These are phyloP conservation scores for Candida tallmaniae DNA, from an alignment of 805 yeast genomes.

Conservation along the genomic window DNA sequence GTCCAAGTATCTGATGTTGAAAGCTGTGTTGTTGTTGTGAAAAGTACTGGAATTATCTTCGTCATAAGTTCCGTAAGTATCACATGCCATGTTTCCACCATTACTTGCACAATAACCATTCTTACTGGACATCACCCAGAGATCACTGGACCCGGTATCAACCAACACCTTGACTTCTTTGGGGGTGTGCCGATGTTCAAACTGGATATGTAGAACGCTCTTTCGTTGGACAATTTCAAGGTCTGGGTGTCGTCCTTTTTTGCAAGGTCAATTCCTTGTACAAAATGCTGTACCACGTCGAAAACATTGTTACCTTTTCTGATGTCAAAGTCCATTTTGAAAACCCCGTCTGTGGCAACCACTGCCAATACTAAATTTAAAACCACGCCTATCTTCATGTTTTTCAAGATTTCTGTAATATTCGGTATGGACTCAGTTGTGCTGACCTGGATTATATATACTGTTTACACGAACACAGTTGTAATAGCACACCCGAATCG, in stretches of 20 bases:
- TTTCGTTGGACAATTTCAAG: slow-evolving; percentile 16
- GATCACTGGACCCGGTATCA: slow-evolving; percentile 41
- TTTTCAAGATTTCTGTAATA: too few species aligned
- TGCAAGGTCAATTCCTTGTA: slow-evolving; percentile 5
- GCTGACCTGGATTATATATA: too few species aligned
- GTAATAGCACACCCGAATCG: too few species aligned
- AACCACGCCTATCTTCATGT: too few species aligned
- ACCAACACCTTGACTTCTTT: slow-evolving; percentile 28
- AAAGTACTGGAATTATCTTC: slow-evolving; percentile 28
- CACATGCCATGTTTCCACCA: slow-evolving; percentile 21
- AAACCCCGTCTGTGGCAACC: slow-evolving; percentile 16
- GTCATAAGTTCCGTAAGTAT: slow-evolving; percentile 35
- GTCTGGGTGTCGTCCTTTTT: slow-evolving; percentile 6
- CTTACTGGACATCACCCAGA: slow-evolving; percentile 35
- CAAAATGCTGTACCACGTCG: slow-evolving; percentile 15
- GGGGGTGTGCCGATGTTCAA: slow-evolving; percentile 26
- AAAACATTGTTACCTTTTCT: slow-evolving; percentile 17
- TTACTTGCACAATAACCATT: slow-evolving; percentile 19
- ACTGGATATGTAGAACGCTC: slow-evolving; percentile 26
- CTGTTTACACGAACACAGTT: too few species aligned
- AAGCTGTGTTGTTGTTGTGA: slow-evolving; percentile 27
- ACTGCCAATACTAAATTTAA: too few species aligned
- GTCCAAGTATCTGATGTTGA: slow-evolving; percentile 48
- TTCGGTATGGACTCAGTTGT: too few species aligned
- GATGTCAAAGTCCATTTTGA: slow-evolving; percentile 21